Evolutionary conservation across 371 early-diverging fungal species (phyloP).

Genomic region (Saksenaea vasiformis): DNA sequence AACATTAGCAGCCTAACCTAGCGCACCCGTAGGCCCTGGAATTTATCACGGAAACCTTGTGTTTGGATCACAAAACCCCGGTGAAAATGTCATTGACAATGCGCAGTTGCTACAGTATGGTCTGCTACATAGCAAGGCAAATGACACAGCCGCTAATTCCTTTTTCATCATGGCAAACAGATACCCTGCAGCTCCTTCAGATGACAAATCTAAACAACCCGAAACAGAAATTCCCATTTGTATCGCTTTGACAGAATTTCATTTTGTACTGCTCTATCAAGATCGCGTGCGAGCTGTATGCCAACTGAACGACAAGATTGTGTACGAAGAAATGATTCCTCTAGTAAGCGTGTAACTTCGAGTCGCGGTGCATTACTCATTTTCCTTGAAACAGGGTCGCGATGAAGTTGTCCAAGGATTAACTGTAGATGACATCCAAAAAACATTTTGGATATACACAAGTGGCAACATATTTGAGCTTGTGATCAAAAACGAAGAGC

Average conservation of each 20-base stretch:
- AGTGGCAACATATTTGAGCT: constrained; percentile 79
- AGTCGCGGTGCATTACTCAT: background rate
- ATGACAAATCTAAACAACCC: constrained; percentile 33
- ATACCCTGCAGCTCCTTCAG: constrained; percentile 51
- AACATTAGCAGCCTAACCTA: background rate
- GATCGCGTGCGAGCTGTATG: constrained; percentile 72
- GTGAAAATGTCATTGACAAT: constrained; percentile 75
- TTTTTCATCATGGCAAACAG: constrained; percentile 13
- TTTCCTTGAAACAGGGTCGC: constrained; percentile 21
- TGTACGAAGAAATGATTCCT: constrained; percentile 74
- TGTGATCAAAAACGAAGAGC: constrained; percentile 83
- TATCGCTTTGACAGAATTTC: constrained; percentile 80
- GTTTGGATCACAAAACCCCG: constrained; percentile 66
- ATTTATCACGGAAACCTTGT: constrained; percentile 78
- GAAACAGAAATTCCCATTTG: constrained; percentile 64
- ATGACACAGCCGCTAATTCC: constrained; percentile 10
- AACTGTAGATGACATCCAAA: constrained; percentile 68
- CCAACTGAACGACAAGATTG: constrained; percentile 72
- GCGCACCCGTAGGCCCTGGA: constrained; percentile 50
- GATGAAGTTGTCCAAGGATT: constrained; percentile 61
- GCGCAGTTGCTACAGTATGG: constrained; percentile 70
- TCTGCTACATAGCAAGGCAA: background rate
- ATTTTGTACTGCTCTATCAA: constrained; percentile 76
- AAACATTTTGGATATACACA: constrained; percentile 88
- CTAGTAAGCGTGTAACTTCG: constrained; percentile 38